Base-by-base conservation (phyloP, 768 basidiomycete genomes). In the Lentinula edodes region DNA sequence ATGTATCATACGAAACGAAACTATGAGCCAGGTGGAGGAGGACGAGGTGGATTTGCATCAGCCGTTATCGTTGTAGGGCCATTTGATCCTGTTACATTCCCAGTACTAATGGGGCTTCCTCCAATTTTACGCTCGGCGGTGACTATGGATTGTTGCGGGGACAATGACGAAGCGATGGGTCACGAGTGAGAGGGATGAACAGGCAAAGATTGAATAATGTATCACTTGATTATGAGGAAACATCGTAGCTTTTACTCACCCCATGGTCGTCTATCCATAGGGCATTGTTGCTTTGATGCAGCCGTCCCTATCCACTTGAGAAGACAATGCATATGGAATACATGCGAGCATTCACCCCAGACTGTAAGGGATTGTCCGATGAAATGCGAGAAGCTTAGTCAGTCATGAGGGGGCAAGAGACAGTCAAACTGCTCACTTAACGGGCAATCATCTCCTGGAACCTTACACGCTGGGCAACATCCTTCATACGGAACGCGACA, bases 281-380 rank as follows among this genome's bases (percentile, higher is more conserved):
- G 97, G 79, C 97, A 99, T 66, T 95, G 93, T 66, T 90, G 88
- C 72, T 98, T 98, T 39, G 91, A 95, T 13, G 91, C 86, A 5
- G 85, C 76, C 0, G 95, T 95, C 3, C 88, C 88, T 62, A 98
- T 85, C 97, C 97, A 99, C 73, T 98, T 97, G 65, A 96, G 80
- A 12, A 99, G 76, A 74, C 96, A 98, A 72, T 99, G 96, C 93
- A 98, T 95, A 71, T 99, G 97, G 70, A 98, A 99, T 61, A 97
- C 87, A 71, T 98, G 97, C 6, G 87, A 93, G 70, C 96, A 99
- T 75, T 97, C 89, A 38, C 97, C 97, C 93, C 95, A 98, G 58
- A 98, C 96, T 98, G 65, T n/a, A 39, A 32, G 61, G 51, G 36
- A 36, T 36, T 48, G 34, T 18, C 3, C 10, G 68, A 64, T 34